Base-by-base conservation (phyloP, 148 eudicot species). In the Rheum nobile region DNA sequence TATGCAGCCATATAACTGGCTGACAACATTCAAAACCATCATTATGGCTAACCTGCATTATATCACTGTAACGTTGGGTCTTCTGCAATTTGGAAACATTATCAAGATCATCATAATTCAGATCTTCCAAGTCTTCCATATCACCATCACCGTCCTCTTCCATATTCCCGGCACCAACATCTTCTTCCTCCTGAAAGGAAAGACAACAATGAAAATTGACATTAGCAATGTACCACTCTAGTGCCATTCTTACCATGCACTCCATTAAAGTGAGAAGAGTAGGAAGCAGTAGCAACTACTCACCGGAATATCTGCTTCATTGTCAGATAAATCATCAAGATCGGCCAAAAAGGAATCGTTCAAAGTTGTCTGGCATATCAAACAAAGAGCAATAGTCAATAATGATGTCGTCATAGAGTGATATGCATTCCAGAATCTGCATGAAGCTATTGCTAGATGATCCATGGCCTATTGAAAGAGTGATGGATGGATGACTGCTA, bases 331-430 rank as follows among this genome's bases (percentile, higher is more conserved):
- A 12, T 94, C 98, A 70, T 94, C 98, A 10, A 94, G 96, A 84
- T 94, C 98, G 1, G 98, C 98, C 78, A 94, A 78, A 81, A 94
- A 94, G 28, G 98, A 91, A 90, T 94, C 98, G 70, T 87, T 88
- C 70, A 94, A 86, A 67, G 97, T 89, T 68, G 98, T 93, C 98
- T 94, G 86, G 21, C 80, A 76, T 50, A 67, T 61, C 8, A 80
- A 34, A 16, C 31, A 13, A 44, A 55, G 37, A 35, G 29, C 38
- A 31, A 61, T 16, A 31, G 70, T 32, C 41, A 65, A 50, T 50
- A 50, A 16, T 46, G 52, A 16, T 46, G 52, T 17, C 16, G 14
- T 46, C 52, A 46, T 19, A 14, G 6, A 46, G 52, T 17, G 6
- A 14, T 46, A 46, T 46, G n/a, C n/a, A 46, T 16, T 46, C 50